A percentile compares a stretch with the other conserved stretches of the same genome.
phyloP scores from a whole-genome alignment of 768 basidiomycete genomes.

The Piloderma croceum region DNA sequence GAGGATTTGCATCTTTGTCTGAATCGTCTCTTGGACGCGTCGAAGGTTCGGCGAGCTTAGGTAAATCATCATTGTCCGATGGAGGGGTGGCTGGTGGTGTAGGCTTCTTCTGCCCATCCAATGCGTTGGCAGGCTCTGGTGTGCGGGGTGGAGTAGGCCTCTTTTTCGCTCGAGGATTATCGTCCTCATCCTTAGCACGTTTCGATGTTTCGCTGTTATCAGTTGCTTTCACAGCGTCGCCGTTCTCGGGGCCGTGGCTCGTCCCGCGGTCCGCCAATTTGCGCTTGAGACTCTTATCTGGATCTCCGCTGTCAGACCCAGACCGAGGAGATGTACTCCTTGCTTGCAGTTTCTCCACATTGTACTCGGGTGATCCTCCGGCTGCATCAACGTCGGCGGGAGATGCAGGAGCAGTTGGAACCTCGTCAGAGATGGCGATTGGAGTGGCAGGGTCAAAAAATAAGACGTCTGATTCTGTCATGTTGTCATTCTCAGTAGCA shows the following conservation, averaged over 20 bases:
- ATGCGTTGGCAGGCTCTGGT: conserved; percentile 44
- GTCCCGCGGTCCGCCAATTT: conserved; percentile 64
- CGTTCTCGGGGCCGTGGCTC: conserved; percentile 48
- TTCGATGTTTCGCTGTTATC: conserved; percentile 53
- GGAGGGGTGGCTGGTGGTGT: too few relatives aligned
- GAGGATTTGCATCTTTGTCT: conserved; percentile 58
- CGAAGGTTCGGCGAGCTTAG: conserved; percentile 4
- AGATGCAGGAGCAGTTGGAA: too few relatives aligned
- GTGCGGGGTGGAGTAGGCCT: conserved; percentile 65
- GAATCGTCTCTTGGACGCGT: conserved; percentile 53
- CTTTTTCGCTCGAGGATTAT: conserved; percentile 55
- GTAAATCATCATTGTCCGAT: too few relatives aligned
- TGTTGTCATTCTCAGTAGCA: neutral
- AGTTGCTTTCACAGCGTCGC: conserved; percentile 6
- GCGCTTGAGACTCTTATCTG: conserved; percentile 64
- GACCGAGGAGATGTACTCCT: conserved; percentile 17
- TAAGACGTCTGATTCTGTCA: too few relatives aligned
- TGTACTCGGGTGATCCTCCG: neutral
- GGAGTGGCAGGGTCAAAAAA: too few relatives aligned
- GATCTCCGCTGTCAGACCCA: conserved; percentile 43
- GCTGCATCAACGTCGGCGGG: conserved; percentile 3
- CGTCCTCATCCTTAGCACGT: conserved; percentile 61
- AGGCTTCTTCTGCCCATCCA: too few relatives aligned
- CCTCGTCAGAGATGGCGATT: too few relatives aligned
- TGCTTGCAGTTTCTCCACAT: neutral